phyloP scores from a whole-genome alignment of 2,329 filamentous ascomycete species.

The Beauveria medogensis region DNA sequence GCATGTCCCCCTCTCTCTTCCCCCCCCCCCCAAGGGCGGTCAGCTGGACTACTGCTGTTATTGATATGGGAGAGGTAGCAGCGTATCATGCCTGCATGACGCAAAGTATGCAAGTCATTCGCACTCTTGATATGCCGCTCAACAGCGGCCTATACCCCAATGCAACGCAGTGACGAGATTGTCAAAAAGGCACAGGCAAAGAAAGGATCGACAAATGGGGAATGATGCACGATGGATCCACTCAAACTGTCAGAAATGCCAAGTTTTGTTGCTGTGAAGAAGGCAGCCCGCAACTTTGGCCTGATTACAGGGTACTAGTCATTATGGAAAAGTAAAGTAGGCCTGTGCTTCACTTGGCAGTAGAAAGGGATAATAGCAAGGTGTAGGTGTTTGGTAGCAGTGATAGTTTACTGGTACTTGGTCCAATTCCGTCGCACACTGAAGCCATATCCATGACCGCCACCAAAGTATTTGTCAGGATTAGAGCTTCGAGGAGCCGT shows the following conservation, averaged over 20 bases:
- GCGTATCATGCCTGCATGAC: background rate
- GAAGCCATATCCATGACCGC: too few species aligned
- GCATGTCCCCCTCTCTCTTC: background rate
- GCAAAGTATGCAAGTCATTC: background rate
- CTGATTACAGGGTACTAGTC: too few species aligned
- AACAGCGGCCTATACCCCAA: background rate
- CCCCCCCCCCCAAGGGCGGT: too few species aligned
- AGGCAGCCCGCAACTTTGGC: too few species aligned
- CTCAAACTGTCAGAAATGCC: too few species aligned
- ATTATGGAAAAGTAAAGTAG: background rate
- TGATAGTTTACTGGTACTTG: too few species aligned
- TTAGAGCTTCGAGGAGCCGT: constrained; percentile 28
- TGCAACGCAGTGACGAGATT: background rate
- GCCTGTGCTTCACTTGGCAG: background rate
- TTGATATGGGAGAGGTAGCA: background rate
- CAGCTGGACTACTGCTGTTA: background rate
- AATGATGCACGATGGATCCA: too few species aligned
- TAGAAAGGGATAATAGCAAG: too few species aligned
- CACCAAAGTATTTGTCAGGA: background rate
- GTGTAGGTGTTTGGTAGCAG: background rate
- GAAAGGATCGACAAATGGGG: background rate
- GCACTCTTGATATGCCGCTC: background rate
- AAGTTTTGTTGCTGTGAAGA: too few species aligned
- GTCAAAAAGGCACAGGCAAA: background rate
- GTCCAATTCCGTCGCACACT: background rate